Evolutionary conservation across 179 eudicot species (phyloP).

Genomic region (Drosera spatulata): DNA sequence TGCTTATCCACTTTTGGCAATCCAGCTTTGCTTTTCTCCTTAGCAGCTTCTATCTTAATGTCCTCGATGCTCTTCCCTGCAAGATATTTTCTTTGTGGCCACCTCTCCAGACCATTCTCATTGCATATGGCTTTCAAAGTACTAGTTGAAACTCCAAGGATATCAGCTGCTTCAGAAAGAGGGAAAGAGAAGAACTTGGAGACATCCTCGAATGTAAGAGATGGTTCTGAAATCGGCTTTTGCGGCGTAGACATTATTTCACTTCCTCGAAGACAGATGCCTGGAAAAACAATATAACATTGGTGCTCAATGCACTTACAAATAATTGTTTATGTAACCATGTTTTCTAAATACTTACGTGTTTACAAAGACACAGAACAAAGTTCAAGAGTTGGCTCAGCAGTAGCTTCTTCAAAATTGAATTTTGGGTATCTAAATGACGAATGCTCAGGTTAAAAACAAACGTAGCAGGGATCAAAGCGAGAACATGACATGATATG

Average conservation of each 20-base stretch:
- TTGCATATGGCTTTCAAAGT: constrained; percentile 40
- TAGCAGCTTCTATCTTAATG: constrained; percentile 39
- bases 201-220: constrained; percentile 39
- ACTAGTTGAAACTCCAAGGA: constrained; percentile 39
- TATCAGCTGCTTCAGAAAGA: constrained; percentile 54
- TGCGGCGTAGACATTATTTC: constrained; percentile 20
- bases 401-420: too few relatives aligned
- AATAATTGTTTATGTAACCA: too few relatives aligned
- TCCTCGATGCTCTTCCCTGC: constrained; percentile 57
- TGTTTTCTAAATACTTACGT: too few relatives aligned
- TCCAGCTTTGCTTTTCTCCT: constrained; percentile 27
- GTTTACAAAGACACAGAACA: too few relatives aligned
- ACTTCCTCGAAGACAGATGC: background rate
- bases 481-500: too few relatives aligned
- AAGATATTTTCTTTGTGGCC: constrained; percentile 53
- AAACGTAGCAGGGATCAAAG: too few relatives aligned
- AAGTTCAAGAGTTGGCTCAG: too few relatives aligned
- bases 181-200: constrained; percentile 44
- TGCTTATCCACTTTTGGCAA: constrained; percentile 16
- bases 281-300: constrained; percentile 1
- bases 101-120: constrained; percentile 56
- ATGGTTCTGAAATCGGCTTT: constrained; percentile 16
- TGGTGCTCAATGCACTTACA: too few relatives aligned
- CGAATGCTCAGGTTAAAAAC: too few relatives aligned
- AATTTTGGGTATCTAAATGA: too few relatives aligned